Evolutionary conservation across 306 rosid genomes (phyloP), one percentile per base, ranked within the genome.

Genomic region (Oemleria cerasiformis): DNA sequence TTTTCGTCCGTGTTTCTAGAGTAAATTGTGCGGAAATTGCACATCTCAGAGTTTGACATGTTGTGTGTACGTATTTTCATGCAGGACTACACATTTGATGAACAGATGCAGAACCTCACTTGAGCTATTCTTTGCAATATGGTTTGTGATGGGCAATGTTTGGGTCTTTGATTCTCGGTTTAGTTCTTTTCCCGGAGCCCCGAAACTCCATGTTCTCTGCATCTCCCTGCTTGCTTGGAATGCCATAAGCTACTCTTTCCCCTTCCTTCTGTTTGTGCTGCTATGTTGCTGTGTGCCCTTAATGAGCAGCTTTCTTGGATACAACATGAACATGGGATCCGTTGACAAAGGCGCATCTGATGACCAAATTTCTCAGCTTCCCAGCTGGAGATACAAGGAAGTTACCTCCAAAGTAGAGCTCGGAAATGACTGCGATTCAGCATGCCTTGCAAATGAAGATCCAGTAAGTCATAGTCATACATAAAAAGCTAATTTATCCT

Each of bases 71-170:
- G 57, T 9, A 1, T 56, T 20, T 56, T 7, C 20, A n/a, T 86
- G 63, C 84, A 94, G 99, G 96, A 85, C 67, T 70, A 76, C 88
- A 48, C 88, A 80, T 70, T 78, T 94, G 90, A 87, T 87, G 92
- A 82, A 89, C 81, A 89, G 79, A 74, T 94, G 97, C 64, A 49
- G 88, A 70, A 82, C 96, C 8, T 89, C 96, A 41, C 86, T 94
- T 5, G 99, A 94, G 72, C 87, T 94, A 5, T 94, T 94, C 97
- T 94, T 91, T 15, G 97, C 96, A 23, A 86, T 94, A 79, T 94
- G 99, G 97, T 94, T 94, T 75, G 97, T 94, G 76, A 94, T 94
- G 97, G 99, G 99, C 7, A 94, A 94, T 70, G 97, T 94, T 59
- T 94, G 97, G 99, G 78, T 91, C 9, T 92, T 89, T 25, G 95